A percentile compares a stretch with the other conserved stretches of the same genome.
phyloP scores from a whole-genome alignment of 2,329 filamentous ascomycete genomes.

The Scedosporium aurantiacum region DNA sequence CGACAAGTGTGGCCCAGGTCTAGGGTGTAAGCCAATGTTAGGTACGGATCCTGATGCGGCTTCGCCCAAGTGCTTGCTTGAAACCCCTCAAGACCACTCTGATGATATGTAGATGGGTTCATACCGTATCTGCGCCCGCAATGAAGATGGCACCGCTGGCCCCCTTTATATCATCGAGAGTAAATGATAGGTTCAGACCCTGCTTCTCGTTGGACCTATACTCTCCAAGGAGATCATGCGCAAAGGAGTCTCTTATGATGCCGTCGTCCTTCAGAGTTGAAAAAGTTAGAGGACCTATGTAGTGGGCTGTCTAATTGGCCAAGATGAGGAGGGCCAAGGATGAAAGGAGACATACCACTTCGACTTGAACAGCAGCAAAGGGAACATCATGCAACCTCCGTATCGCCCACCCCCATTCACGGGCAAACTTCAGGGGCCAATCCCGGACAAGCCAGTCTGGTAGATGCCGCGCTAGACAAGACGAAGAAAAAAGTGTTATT shows the following conservation, averaged over 20 bases:
- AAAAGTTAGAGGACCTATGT: background rate
- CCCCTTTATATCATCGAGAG: conserved; percentile 35
- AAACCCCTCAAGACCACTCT: too few relatives aligned
- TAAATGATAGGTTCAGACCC: conserved; percentile 8
- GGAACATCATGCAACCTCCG: conserved; percentile 21
- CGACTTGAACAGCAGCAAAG: conserved; percentile 17
- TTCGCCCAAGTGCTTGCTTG: background rate
- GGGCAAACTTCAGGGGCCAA: conserved; percentile 20
- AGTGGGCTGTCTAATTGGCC: background rate
- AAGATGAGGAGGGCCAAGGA: background rate
- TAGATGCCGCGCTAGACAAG: conserved; percentile 14
- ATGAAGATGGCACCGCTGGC: conserved; percentile 37
- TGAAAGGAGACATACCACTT: conserved; percentile 14
- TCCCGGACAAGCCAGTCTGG: conserved; percentile 19
- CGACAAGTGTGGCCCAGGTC: conserved; percentile 26
- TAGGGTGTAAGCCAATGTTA: conserved; percentile 1
- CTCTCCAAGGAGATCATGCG: conserved; percentile 14
- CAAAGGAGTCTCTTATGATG: conserved; percentile 14
- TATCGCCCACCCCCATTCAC: conserved; percentile 23
- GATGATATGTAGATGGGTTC: conserved; percentile 6
- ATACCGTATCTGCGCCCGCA: conserved; percentile 32
- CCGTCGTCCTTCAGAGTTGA: conserved; percentile 7
- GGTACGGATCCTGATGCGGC: background rate
- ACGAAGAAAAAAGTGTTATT: too few relatives aligned
- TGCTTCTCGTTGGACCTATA: conserved; percentile 6